A percentile compares a stretch with the other conserved stretches of the same genome.
These are phyloP conservation scores for Aureobasidium mangrovei DNA, from an alignment of 2,329 filamentous ascomycete species.

Conservation along the genomic window DNA sequence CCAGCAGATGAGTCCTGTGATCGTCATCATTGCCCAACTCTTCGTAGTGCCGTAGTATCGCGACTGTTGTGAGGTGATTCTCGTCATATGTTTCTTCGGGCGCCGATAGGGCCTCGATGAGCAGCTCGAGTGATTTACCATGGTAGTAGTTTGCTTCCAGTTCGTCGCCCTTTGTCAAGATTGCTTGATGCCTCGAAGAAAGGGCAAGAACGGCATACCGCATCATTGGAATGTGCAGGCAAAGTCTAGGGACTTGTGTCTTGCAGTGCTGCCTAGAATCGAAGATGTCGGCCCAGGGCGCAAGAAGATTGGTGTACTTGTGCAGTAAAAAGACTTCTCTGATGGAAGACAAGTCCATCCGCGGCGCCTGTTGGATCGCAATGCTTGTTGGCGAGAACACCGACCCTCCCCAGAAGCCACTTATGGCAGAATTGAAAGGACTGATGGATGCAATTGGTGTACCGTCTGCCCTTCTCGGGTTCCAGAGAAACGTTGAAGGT, in stretches of 20 bases:
- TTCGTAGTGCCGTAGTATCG: constrained; percentile 30
- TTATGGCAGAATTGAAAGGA: not conserved
- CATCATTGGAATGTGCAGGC: constrained; percentile 26
- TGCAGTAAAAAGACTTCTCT: constrained; percentile 19
- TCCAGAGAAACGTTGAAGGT: not conserved
- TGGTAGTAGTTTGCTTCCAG: constrained; percentile 28
- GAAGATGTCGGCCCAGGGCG: not conserved
- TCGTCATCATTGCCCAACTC: constrained; percentile 27
- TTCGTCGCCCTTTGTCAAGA: constrained; percentile 19
- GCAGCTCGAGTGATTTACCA: constrained; percentile 26
- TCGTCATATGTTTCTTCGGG: constrained; percentile 23
- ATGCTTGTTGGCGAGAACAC: not conserved
- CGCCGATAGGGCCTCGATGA: constrained; percentile 27
- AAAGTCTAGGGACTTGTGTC: constrained; percentile 25
- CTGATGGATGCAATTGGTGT: not conserved
- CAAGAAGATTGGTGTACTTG: constrained; percentile 6
- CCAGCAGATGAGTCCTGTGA: constrained; percentile 31
- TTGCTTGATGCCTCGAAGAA: constrained; percentile 27
- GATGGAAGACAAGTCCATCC: not conserved
- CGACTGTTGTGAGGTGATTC: constrained; percentile 27
- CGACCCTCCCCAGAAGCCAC: not conserved
- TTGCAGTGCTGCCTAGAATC: constrained; percentile 19
- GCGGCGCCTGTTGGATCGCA: not conserved
- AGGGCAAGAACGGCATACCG: constrained; percentile 28
- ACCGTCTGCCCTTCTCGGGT: not conserved